Evolutionary conservation across 495 filamentous ascomycete species (phyloP).

Genomic region (Penicillium mononematosum): DNA sequence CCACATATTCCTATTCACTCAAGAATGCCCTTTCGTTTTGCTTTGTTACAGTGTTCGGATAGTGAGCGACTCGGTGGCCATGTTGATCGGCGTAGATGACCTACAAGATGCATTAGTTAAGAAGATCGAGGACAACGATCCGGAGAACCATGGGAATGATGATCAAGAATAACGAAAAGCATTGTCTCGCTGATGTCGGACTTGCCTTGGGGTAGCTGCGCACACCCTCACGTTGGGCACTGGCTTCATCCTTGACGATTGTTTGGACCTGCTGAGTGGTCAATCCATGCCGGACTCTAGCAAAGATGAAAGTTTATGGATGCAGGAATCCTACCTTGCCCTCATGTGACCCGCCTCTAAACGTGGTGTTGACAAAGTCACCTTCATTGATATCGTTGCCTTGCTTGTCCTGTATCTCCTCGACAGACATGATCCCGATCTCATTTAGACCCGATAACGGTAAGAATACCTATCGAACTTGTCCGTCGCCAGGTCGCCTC

Average conservation of each 20-base stretch:
- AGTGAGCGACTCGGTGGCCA: conserved; percentile 29
- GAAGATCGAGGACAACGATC: background rate
- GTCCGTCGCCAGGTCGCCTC: background rate
- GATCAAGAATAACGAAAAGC: background rate
- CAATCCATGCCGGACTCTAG: background rate
- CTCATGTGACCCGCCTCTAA: conserved; percentile 19
- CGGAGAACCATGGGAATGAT: background rate
- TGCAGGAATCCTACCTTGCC: conserved; percentile 23
- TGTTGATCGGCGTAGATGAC: conserved; percentile 33
- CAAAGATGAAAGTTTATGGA: conserved; percentile 1
- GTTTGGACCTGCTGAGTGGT: conserved; percentile 18
- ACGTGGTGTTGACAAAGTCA: conserved; percentile 21
- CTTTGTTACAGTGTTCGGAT: conserved; percentile 25
- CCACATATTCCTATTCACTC: background rate
- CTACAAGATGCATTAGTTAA: conserved; percentile 4
- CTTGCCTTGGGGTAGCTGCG: conserved; percentile 25
- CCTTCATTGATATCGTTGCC: conserved; percentile 20
- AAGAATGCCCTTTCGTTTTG: background rate
- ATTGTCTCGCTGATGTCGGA: conserved; percentile 1
- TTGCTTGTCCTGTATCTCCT: conserved; percentile 19
- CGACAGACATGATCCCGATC: conserved; percentile 5
- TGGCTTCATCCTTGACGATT: conserved; percentile 23
- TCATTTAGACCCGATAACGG: background rate
- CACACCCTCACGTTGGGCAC: conserved; percentile 19
- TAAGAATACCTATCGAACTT: background rate